These are phyloP conservation scores for Solanum pennellii DNA, from an alignment of 257 asterid genomes.

Conservation along the genomic window DNA sequence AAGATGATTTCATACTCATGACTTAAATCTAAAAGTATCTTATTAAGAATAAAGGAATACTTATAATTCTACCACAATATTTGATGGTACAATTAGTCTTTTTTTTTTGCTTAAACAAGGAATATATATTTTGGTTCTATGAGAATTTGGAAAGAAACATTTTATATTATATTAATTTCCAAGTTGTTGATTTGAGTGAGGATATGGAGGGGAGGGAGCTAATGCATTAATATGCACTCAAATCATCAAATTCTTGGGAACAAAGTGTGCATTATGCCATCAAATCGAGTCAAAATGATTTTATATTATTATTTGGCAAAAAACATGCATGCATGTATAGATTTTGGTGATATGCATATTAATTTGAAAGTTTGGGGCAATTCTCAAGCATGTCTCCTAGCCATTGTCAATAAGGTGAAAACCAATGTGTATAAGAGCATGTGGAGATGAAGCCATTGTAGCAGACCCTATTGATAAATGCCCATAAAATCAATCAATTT, in stretches of 20 bases:
- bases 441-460: constrained; percentile 14
- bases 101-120: not conserved
- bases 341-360: not conserved
- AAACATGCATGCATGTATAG: not conserved
- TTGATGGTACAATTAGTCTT: not conserved
- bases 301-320: not conserved
- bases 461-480: not conserved
- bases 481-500: not conserved
- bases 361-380: constrained; percentile 2
- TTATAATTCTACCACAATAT: not conserved
- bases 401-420: constrained; percentile 20
- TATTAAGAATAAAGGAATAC: not conserved
- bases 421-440: constrained; percentile 18
- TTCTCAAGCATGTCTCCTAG: constrained; percentile 24
- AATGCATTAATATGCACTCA: not conserved
- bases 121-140: not conserved
- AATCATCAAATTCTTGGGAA: not conserved
- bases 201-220: not conserved
- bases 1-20: not conserved
- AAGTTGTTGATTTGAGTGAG: not conserved
- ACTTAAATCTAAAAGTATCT: fast-evolving
- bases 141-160: not conserved
- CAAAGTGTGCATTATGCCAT: not conserved
- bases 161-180: not conserved
- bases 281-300: not conserved